Conservation (phyloP, 1,139 yeast species). For the Candida tetrigidarum region DNA sequence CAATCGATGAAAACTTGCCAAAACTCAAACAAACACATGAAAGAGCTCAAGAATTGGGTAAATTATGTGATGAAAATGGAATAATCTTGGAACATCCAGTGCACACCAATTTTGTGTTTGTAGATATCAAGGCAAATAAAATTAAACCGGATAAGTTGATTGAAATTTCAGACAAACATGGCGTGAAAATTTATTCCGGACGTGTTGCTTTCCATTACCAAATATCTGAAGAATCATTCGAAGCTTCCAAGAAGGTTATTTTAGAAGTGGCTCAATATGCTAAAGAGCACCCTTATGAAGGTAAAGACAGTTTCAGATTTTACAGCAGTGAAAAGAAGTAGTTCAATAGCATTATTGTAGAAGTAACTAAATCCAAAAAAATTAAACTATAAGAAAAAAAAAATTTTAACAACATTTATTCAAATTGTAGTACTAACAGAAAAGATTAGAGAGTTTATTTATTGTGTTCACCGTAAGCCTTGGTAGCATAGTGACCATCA, state of each 20-base stretch:
- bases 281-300: slow-evolving; percentile 29
- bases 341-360: background rate
- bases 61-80: slow-evolving; percentile 40
- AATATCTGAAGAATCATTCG: slow-evolving; percentile 35
- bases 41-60: slow-evolving; percentile 56
- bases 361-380: slow-evolving; percentile 6
- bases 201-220: slow-evolving; percentile 48
- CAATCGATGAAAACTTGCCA: slow-evolving; percentile 42
- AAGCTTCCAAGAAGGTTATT: slow-evolving; percentile 32
- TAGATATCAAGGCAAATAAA: slow-evolving; percentile 38
- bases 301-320: slow-evolving; percentile 12
- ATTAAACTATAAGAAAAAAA: background rate
- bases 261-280: slow-evolving; percentile 35
- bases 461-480: slow-evolving; percentile 44
- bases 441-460: slow-evolving; percentile 1
- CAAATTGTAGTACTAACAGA: background rate
- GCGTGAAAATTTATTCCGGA: slow-evolving; percentile 32
- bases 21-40: slow-evolving; percentile 53
- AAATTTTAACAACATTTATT: background rate
- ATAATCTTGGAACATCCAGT: slow-evolving; percentile 43
- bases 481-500: slow-evolving; percentile 75
- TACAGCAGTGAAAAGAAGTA: slow-evolving; percentile 15
- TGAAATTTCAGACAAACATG: slow-evolving; percentile 28
- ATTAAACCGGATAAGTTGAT: slow-evolving; percentile 33
- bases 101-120: slow-evolving; percentile 46